Base-by-base conservation (phyloP, 805 yeast species). In the Candida mattraensis region DNA sequence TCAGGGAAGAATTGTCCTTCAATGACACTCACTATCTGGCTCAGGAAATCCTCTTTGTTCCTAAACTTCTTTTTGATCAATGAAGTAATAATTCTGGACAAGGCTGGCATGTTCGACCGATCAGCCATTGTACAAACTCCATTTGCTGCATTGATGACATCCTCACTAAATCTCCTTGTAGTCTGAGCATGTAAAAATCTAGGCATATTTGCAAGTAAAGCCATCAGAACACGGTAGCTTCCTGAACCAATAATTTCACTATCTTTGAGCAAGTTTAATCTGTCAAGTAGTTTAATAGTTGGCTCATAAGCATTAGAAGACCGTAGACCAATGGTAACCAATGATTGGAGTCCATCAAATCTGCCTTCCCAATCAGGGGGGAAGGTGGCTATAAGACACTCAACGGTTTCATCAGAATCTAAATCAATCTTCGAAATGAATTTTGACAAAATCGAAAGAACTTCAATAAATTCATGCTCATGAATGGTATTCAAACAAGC, bases 351-450 rank as follows among this genome's bases (percentile, higher is more conserved):
- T 0, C 98, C 98, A 52, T 83, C 91, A 58, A 88, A 93, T 38
- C 80, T 74, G 1, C 97, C 96, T 54, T 89, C 96, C 99, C 98
- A 93, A 39, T 85, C 83, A 0, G 93, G 80, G 0, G 99, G 99
- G 55, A 89, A 93, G 0, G 93, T 84, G 0, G 93, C 75, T 12
- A 86, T 76, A 40, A 89, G 69, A 57, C 94, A 81, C 16, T 83
- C 78, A 2, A 88, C 91, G 0, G 95, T 86, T 37, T 85, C 95
- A 0, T 82, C 84, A 0, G 95, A 79, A 45, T 84, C 88, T 33
- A 87, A 64, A 54, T 87, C 96, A 51, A 91, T 86, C 53, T 88
- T 91, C 2, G 89, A 78, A 8, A 93, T 75, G 50, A 89, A 83
- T 50, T 87, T 88, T 18, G 86, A 76, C 50, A 91, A 64, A 4